Conservation (phyloP, 768 basidiomycete species). For the Termitomyces sp. region DNA sequence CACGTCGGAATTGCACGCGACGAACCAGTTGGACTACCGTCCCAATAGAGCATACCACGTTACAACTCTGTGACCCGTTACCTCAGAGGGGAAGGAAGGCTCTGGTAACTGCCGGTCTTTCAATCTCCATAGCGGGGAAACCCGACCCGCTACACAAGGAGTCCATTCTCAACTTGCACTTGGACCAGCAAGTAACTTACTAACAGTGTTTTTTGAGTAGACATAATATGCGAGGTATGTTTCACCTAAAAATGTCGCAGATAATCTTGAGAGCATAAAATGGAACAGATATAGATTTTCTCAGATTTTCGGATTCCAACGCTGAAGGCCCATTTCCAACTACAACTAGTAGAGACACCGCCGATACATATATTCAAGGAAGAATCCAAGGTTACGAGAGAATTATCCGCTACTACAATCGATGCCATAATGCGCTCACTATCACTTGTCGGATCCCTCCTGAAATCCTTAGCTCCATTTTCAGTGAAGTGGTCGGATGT, state of each 20-base stretch:
- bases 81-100: no score
- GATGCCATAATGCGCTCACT: not conserved
- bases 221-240: not conserved
- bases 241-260: no score
- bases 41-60: no score
- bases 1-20: no score
- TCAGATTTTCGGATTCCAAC: not conserved
- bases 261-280: not conserved
- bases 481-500: not conserved
- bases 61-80: no score
- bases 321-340: not conserved
- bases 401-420: not conserved
- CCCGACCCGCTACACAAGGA: no score
- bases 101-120: no score
- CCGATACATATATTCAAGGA: not conserved
- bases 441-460: not conserved
- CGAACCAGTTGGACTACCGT: no score
- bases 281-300: not conserved
- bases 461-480: not conserved
- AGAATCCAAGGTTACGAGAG: not conserved
- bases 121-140: no score
- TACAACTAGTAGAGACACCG: not conserved
- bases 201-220: no score
- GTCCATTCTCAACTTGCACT: no score
- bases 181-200: no score